Conservation (phyloP, 495 filamentous ascomycete species). For the Amorphotheca resinae region DNA sequence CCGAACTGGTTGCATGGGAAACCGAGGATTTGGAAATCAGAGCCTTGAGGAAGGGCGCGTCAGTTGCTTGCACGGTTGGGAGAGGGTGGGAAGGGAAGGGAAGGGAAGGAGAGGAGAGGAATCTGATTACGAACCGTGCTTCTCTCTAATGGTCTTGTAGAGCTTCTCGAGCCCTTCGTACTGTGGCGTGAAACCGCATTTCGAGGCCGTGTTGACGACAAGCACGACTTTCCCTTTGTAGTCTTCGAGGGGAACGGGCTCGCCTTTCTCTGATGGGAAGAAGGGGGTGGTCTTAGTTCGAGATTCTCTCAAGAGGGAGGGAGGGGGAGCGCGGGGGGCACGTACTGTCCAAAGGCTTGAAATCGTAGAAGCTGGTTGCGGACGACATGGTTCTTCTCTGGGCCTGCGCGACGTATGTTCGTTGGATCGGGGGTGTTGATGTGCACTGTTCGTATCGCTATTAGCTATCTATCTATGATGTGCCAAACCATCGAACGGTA, state of each 20-base stretch:
- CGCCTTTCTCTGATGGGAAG: conserved; percentile 53
- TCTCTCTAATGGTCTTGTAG: conserved; percentile 59
- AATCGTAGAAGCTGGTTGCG: conserved; percentile 83
- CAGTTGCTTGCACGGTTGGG: neutral
- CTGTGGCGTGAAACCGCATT: conserved; percentile 98
- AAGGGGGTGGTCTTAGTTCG: conserved; percentile 2
- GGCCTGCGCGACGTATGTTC: neutral
- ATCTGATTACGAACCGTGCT: conserved; percentile 3
- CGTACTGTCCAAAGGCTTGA: conserved; percentile 73
- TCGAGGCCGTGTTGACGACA: conserved; percentile 95
- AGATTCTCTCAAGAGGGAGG: neutral
- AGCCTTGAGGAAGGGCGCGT: conserved; percentile 10
- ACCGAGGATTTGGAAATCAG: conserved; percentile 76
- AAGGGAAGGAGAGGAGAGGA: neutral
- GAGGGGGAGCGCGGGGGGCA: conserved; percentile 14
- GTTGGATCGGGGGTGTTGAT: conserved; percentile 2
- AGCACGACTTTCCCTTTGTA: conserved; percentile 88
- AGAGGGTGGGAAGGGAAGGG: neutral
- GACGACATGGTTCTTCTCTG: conserved; percentile 57
- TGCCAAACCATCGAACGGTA: neutral
- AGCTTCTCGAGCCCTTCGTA: conserved; percentile 83
- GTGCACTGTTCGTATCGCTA: neutral
- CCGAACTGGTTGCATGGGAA: conserved; percentile 99
- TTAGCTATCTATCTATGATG: neutral
- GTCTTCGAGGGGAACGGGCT: conserved; percentile 49